These are phyloP conservation scores for Mucor lusitanicus DNA, from an alignment of 371 early-diverging fungal genomes.

Conservation along the genomic window DNA sequence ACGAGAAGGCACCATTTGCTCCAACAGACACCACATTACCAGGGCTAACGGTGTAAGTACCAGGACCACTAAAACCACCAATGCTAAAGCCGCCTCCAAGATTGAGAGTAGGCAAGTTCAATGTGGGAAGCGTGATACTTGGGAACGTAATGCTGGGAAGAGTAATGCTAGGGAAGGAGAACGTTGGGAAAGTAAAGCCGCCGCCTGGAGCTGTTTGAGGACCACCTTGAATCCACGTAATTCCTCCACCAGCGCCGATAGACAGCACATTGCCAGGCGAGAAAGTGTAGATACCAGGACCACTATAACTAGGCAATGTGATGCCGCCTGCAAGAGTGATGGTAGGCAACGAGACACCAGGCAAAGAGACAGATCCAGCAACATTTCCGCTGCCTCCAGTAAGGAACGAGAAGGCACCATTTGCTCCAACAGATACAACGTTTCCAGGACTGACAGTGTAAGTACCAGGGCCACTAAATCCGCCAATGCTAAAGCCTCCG, in stretches of 20 bases:
- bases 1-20: background rate
- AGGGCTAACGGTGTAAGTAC: background rate
- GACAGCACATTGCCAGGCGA: slow-evolving; percentile 5
- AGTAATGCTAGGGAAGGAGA: background rate
- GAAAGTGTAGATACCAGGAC: slow-evolving; percentile 8
- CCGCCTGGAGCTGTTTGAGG: background rate
- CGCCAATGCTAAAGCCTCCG: background rate
- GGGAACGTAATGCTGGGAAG: background rate
- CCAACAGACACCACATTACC: background rate
- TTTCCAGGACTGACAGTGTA: background rate
- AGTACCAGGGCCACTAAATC: background rate
- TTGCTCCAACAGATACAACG: background rate
- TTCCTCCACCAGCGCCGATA: background rate
- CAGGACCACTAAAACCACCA: slow-evolving; percentile 2
- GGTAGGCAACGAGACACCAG: background rate
- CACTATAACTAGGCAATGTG: background rate
- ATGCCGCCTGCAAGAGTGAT: background rate
- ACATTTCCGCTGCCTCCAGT: background rate
- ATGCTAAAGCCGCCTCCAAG: background rate
- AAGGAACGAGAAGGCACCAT: background rate
- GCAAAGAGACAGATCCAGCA: background rate
- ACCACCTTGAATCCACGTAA: slow-evolving; percentile 1
- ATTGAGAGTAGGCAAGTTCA: background rate
- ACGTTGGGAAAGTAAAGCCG: background rate
- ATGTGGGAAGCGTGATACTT: background rate